Base-by-base conservation (phyloP, 176 grass and related monocot species). In the Bolboschoenus planiculmis region DNA sequence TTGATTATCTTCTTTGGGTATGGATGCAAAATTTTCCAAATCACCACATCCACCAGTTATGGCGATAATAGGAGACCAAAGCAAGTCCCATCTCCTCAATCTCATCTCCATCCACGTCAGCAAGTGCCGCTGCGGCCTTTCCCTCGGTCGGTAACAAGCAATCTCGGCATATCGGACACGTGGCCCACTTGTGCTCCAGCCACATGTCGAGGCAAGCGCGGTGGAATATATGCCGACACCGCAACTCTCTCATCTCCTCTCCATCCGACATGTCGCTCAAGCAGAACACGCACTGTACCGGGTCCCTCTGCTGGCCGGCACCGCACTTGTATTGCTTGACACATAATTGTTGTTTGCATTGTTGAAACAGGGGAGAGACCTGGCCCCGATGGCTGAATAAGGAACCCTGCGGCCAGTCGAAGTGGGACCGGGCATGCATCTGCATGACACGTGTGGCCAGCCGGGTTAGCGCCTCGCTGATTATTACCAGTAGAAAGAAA, bases 151-250 rank as follows among this genome's bases (percentile, higher is more conserved):
- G 1, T 27, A 87, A 83, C 27, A 94, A 68, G 4, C 71, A 70
- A 84, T 80, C 74, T 54, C 92, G 93, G 78, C 93, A 95, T 53
- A 95, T 86, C 37, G 93, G 93, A 85, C 93, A 92, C 10, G 84
- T 88, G 3, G 88, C 81, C 4, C 47, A 34, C 60, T 47, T 81
- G 29, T 85, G 71, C 43, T 80, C 68, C 10, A 86, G 78, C 93
- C 93, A 95, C 24, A 36, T 81, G 78, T 95, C 93, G 8, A 92
- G 85, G 88, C 90, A 95, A 47, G 9, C 21, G 0, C 90, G 29
- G 76, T 94, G 92, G 78, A 94, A 94, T 13, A 90, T 66, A 83
- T 92, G 92, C 23, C 70, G 51, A 55, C 92, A 95, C 81, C 40
- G 27, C 70, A 95, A 79, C 81, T 86, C 90, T 79, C 88, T 76